phyloP scores from a whole-genome alignment of 1,284 basidiomycete species.

The Fomitiporia mediterranea region DNA sequence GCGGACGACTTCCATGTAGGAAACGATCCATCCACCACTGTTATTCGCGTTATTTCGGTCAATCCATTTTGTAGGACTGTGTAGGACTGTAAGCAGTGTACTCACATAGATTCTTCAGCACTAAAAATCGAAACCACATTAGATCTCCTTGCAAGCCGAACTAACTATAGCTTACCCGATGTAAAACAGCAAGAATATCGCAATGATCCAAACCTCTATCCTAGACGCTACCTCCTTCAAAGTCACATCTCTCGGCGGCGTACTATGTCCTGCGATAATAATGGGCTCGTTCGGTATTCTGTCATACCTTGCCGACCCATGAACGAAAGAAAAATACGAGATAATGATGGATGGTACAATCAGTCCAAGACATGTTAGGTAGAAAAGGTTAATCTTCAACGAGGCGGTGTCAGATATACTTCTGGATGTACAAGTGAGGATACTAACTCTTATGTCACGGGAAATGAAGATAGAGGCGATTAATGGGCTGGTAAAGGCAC shows the following conservation, averaged over 20 bases:
- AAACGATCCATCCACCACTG: conserved; percentile 33
- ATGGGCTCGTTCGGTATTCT: conserved; percentile 12
- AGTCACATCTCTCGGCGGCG: conserved; percentile 3
- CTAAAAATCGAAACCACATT: conserved; percentile 18
- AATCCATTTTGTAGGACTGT: too few species aligned
- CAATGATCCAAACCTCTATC: conserved; percentile 30
- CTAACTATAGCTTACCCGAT: conserved; percentile 25
- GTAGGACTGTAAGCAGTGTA: not conserved
- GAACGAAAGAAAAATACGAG: conserved; percentile 15
- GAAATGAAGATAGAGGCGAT: conserved; percentile 31
- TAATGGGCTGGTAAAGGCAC: conserved; percentile 30
- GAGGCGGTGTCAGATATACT: not conserved
- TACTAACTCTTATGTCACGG: conserved; percentile 28
- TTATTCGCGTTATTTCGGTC: too few species aligned
- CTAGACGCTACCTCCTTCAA: conserved; percentile 26
- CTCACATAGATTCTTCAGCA: conserved; percentile 33
- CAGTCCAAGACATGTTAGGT: conserved; percentile 14
- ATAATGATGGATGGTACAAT: conserved; percentile 13
- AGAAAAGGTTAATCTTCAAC: conserved; percentile 14
- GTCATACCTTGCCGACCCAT: conserved; percentile 15
- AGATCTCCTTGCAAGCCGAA: not conserved
- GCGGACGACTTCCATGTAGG: conserved; percentile 29
- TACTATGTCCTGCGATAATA: not conserved
- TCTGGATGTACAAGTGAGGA: not conserved
- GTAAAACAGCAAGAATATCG: conserved; percentile 32